phyloP scores from a whole-genome alignment of 192 early-diverging fungal species.

The Backusella westeae region DNA sequence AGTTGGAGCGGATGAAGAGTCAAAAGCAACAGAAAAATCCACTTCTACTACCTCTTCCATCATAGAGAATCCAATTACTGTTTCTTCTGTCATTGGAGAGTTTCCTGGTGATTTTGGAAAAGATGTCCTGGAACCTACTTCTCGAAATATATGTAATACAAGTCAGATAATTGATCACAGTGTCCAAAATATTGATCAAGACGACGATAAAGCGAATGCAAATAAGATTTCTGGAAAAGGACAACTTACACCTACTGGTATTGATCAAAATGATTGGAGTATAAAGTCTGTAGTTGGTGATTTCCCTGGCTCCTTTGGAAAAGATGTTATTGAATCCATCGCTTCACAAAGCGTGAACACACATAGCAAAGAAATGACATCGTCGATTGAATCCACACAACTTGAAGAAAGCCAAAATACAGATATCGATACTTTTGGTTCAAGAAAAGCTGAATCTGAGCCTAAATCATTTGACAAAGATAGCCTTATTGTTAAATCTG shows the following conservation, averaged over 20 bases:
- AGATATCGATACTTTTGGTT: not conserved
- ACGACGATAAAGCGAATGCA: not conserved
- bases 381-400: not conserved
- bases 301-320: not conserved
- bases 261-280: not conserved
- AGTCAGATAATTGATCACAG: no score
- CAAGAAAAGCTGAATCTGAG: not conserved
- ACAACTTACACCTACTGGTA: not conserved
- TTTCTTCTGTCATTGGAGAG: not conserved
- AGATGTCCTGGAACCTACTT: not conserved
- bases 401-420: not conserved
- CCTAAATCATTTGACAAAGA: not conserved
- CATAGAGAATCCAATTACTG: not conserved
- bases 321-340: not conserved
- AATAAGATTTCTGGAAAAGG: not conserved
- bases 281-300: not conserved
- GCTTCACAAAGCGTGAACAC: not conserved
- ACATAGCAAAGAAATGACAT: not conserved
- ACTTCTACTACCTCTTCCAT: not conserved
- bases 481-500: no score
- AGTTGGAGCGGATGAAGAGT: not conserved
- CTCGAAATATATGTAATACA: not conserved
- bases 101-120: not conserved
- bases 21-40: not conserved
- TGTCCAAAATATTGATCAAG: not conserved